Evolutionary conservation across 2,329 filamentous ascomycete species (phyloP), one percentile per base, ranked within the genome.

Genomic region (Cladosporium oxysporum): DNA sequence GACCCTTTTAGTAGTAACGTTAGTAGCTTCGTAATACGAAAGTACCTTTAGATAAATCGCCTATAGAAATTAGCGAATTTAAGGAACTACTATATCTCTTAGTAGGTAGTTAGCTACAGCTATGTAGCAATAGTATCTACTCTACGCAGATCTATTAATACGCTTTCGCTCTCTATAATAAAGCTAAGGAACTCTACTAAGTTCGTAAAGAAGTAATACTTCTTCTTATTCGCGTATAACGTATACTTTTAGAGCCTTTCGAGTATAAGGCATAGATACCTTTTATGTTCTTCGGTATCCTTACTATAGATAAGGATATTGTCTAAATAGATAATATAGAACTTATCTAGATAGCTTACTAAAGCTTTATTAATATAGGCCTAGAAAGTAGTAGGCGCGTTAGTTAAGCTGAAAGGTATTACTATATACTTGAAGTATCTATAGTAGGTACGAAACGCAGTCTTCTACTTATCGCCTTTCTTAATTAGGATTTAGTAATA

Each of bases 341-440:
- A 72, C 5, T 67, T 23, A 57, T 77, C 67, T 0, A 76, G 61
- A 28, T 64, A 68, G 3, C 66, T 44, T 3, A 52, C 8, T 8
- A 77, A 66, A 2, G 65, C 61, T 21, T 67, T 61, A 55, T 78
- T 77, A 50, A 61, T 61, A 11, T 61, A 47, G 26, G 37, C 28
- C 18, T 70, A 58, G n/a, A 66, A 69, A 1, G 58, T 50, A 16
- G 59, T 28, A 23, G 47, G 59, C 2, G 58, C 33, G 47, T 68
- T 66, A 6, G 53, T 62, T n/a, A n/a, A n/a, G n/a, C n/a, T n/a
- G 69, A 77, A 76, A 10, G 58, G 68, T 67, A 76, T 74, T 11
- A 81, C 71, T 44, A 73, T 52, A 47, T 73, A 81, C 66, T 81
- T 62, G 66, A 69, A 81, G 5, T 70, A 66, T 47, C 75, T 69